A percentile compares a stretch with the other conserved stretches of the same genome.
phyloP scores from a whole-genome alignment of 2,329 filamentous ascomycete genomes.

The Colletotrichum theobromicola region DNA sequence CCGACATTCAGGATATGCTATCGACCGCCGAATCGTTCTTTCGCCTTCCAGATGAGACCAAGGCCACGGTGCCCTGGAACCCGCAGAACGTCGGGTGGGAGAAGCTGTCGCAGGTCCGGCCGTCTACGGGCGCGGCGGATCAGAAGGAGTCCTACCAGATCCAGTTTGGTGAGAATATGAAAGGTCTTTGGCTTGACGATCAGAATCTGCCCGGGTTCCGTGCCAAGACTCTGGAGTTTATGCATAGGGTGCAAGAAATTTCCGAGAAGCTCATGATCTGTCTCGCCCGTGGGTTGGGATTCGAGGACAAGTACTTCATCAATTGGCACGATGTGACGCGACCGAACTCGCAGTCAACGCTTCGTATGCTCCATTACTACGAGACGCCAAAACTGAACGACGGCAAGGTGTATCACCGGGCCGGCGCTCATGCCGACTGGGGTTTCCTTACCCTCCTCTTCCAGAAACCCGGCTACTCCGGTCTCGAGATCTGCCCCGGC shows the following conservation, averaged over 20 bases:
- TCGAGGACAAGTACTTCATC: not conserved
- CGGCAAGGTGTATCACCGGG: not conserved
- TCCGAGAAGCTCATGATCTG: not conserved
- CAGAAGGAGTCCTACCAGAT: not conserved
- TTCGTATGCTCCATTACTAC: not conserved
- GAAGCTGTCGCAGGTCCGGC: constrained; percentile 61
- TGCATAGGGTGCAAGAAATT: not conserved
- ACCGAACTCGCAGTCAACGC: not conserved
- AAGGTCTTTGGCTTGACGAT: not conserved
- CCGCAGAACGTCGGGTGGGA: constrained; percentile 66
- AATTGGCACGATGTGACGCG: not conserved
- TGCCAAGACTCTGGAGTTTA: not conserved
- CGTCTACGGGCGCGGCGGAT: constrained; percentile 43
- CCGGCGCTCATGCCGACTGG: not conserved
- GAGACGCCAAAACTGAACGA: not conserved
- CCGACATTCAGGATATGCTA: not conserved
- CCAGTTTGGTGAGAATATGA: not conserved
- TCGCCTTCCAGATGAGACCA: constrained; percentile 48
- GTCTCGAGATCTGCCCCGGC: not conserved
- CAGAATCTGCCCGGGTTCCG: not conserved
- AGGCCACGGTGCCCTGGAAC: constrained; percentile 59
- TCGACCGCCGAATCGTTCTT: not conserved
- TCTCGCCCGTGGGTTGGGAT: not conserved
- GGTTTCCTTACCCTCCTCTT: not conserved
- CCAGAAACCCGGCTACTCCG: not conserved